phyloP scores from a whole-genome alignment of 495 filamentous ascomycete genomes.

The Stereocaulon alpinum region DNA sequence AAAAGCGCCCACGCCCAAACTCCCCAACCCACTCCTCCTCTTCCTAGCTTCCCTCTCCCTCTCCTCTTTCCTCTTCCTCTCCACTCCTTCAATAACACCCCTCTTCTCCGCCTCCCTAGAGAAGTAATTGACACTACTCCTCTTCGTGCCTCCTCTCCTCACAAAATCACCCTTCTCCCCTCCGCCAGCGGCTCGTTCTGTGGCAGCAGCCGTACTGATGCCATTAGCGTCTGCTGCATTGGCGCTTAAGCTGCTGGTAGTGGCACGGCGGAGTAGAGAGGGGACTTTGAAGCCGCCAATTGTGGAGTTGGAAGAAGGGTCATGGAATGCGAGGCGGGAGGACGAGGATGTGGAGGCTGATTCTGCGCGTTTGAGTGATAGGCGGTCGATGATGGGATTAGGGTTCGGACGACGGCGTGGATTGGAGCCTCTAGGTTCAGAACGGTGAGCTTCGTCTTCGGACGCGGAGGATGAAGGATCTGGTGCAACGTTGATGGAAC shows the following conservation, averaged over 20 bases:
- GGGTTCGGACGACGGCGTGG: conserved; percentile 38
- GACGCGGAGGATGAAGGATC: conserved; percentile 28
- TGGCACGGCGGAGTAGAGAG: conserved; percentile 66
- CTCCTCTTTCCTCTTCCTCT: conserved; percentile 54
- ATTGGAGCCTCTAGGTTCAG: conserved; percentile 33
- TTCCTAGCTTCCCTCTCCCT: conserved; percentile 49
- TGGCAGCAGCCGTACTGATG: conserved; percentile 29
- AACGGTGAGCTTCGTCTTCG: conserved; percentile 31
- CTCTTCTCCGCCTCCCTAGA: conserved; percentile 60
- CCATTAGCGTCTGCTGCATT: conserved; percentile 28
- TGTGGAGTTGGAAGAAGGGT: conserved; percentile 29
- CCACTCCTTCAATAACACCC: conserved; percentile 46
- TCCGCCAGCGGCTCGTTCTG: conserved; percentile 30
- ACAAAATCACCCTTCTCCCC: conserved; percentile 32
- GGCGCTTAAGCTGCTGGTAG: conserved; percentile 47
- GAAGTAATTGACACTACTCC: conserved; percentile 73
- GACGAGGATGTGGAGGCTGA: conserved; percentile 43
- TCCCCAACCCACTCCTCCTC: conserved; percentile 29
- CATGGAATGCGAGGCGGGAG: conserved; percentile 50
- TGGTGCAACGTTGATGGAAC: conserved; percentile 37
- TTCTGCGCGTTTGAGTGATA: conserved; percentile 59
- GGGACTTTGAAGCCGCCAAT: conserved; percentile 57
- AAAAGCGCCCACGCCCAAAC: conserved; percentile 12
- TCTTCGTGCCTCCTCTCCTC: conserved; percentile 50
- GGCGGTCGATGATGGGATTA: conserved; percentile 62